Evolutionary conservation across 805 yeast species (phyloP).

Genomic region (Lipomyces oligophaga): DNA sequence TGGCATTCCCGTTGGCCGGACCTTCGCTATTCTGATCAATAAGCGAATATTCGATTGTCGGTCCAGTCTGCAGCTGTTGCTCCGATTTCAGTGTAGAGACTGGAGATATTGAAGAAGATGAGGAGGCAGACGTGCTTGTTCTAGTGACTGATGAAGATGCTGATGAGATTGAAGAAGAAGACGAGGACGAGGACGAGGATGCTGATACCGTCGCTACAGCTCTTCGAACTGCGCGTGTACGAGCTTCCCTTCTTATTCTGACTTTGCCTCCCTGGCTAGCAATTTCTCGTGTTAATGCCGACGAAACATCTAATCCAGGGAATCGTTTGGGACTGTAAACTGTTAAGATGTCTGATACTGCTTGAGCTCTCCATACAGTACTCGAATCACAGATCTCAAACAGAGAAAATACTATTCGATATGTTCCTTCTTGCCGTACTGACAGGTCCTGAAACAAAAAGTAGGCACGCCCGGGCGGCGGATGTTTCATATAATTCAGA

Average conservation of each 20-base stretch:
- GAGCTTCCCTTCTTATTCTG: conserved; percentile 35
- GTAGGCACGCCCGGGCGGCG: conserved; percentile 34
- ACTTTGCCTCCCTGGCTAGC: conserved; percentile 36
- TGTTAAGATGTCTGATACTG: conserved; percentile 30
- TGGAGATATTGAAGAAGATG: too few relatives aligned
- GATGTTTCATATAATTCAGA: conserved; percentile 26
- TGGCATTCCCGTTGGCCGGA: too few relatives aligned
- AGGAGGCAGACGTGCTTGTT: too few relatives aligned
- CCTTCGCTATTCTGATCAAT: too few relatives aligned
- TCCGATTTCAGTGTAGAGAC: too few relatives aligned
- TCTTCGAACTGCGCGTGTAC: conserved; percentile 5
- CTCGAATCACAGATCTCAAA: conserved; percentile 32
- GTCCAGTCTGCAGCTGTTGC: too few relatives aligned
- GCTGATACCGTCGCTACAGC: too few relatives aligned
- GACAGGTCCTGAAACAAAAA: conserved; percentile 37
- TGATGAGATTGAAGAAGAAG: too few relatives aligned
- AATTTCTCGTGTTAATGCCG: conserved; percentile 35
- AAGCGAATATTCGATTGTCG: too few relatives aligned
- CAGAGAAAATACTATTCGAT: conserved; percentile 34
- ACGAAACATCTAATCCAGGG: conserved; percentile 37
- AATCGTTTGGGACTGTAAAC: conserved; percentile 38
- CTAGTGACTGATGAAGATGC: too few relatives aligned
- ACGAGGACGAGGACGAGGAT: too few relatives aligned
- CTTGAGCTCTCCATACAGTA: conserved; percentile 28
- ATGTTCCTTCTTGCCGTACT: conserved; percentile 37